Evolutionary conservation across 306 rosid genomes (phyloP).

Genomic region (Cucurbita argyrosperma): DNA sequence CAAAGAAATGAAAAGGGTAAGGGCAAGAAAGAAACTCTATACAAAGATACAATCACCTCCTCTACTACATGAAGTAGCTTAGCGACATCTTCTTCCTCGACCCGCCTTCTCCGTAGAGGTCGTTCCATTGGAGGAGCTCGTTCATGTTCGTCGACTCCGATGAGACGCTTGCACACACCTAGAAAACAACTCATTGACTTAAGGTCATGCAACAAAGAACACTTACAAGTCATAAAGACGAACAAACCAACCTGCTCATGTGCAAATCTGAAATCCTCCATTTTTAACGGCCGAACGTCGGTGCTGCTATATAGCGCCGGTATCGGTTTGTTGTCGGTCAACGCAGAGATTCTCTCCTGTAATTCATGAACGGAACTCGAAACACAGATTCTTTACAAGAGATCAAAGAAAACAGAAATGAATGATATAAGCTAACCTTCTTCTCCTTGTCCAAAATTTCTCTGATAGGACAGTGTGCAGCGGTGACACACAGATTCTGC

Average conservation of each 20-base stretch:
- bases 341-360: conserved; percentile 58
- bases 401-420: background rate
- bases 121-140: conserved; percentile 86
- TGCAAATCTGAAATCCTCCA: conserved; percentile 75
- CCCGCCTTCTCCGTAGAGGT: conserved; percentile 91
- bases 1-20: conserved; percentile 18
- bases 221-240: background rate
- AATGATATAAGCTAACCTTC: conserved; percentile 26
- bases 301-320: conserved; percentile 49
- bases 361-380: conserved; percentile 6
- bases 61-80: conserved; percentile 79
- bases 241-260: conserved; percentile 60
- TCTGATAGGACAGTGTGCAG: conserved; percentile 83
- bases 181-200: background rate
- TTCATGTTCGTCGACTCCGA: conserved; percentile 77
- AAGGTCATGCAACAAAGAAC: background rate
- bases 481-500: conserved; percentile 86
- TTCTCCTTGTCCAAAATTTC: conserved; percentile 88
- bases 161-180: conserved; percentile 94
- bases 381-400: no score
- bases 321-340: conserved; percentile 48
- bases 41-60: conserved; percentile 24
- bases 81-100: conserved; percentile 63
- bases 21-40: conserved; percentile 34
- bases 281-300: conserved; percentile 62